A percentile compares a stretch with the other conserved stretches of the same genome.
phyloP scores from a whole-genome alignment of 495 filamentous ascomycete genomes.

The Gamarada debralockiae region DNA sequence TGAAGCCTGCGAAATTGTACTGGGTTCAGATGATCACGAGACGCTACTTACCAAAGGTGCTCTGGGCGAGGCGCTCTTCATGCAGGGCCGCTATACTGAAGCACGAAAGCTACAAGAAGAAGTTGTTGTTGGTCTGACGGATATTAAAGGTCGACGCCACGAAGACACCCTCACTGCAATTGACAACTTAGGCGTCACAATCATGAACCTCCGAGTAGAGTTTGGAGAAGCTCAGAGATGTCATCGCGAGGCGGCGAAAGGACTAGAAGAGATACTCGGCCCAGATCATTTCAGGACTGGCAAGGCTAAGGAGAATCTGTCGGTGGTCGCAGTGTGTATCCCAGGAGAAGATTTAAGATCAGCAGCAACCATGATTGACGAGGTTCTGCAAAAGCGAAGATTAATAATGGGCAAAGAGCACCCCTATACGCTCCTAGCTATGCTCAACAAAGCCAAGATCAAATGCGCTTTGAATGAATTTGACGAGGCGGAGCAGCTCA shows the following conservation, averaged over 20 bases:
- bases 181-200: background rate
- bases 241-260: constrained; percentile 25
- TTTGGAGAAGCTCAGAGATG: constrained; percentile 17
- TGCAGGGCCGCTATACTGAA: background rate
- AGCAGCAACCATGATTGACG: constrained; percentile 27
- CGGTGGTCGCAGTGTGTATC: constrained; percentile 17
- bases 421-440: constrained; percentile 25
- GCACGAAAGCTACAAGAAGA: constrained; percentile 3
- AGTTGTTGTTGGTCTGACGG: constrained; percentile 2
- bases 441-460: constrained; percentile 22
- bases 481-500: constrained; percentile 28
- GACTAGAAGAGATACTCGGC: constrained; percentile 29
- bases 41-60: no score
- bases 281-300: constrained; percentile 30
- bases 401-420: constrained; percentile 27
- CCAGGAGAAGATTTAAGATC: constrained; percentile 25
- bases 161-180: constrained; percentile 7
- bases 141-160: background rate
- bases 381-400: constrained; percentile 22
- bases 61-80: no score
- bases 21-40: constrained; percentile 4
- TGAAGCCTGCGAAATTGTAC: constrained; percentile 19
- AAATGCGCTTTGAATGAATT: constrained; percentile 20
- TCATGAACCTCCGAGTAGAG: background rate
- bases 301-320: constrained; percentile 26